These are phyloP conservation scores for Nakazawaea pomicola DNA, from an alignment of 805 yeast species.

Conservation along the genomic window DNA sequence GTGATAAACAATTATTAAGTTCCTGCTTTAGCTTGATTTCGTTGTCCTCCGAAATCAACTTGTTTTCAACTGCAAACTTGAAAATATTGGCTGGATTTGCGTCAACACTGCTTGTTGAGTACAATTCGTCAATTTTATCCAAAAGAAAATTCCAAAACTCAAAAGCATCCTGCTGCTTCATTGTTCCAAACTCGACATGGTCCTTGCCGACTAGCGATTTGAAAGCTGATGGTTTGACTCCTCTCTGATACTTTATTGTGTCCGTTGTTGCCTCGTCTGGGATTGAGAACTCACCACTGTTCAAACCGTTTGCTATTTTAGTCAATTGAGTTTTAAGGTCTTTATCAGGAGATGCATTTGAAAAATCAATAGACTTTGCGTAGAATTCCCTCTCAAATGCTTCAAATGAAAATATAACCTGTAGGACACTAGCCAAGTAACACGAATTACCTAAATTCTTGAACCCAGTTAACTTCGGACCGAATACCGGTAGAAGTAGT, in stretches of 20 bases:
- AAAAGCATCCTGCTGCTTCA: constrained; percentile 92
- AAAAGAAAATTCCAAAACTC: constrained; percentile 74
- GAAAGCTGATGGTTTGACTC: constrained; percentile 73
- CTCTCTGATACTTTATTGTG: constrained; percentile 55
- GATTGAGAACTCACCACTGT: constrained; percentile 65
- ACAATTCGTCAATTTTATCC: constrained; percentile 52
- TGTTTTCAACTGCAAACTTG: constrained; percentile 60
- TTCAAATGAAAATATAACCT: constrained; percentile 52
- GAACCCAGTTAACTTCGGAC: constrained; percentile 77
- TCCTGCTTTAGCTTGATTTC: constrained; percentile 55
- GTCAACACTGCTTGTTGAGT: constrained; percentile 27
- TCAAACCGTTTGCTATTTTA: constrained; percentile 75
- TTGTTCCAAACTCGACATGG: constrained; percentile 79
- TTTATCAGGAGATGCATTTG: constrained; percentile 44
- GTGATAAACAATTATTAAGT: constrained; percentile 56
- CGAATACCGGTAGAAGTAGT: constrained; percentile 59
- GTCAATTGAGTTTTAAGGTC: constrained; percentile 72
- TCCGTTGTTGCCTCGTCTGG: constrained; percentile 43
- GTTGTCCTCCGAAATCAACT: constrained; percentile 46
- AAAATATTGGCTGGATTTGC: constrained; percentile 49
- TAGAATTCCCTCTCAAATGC: constrained; percentile 35
- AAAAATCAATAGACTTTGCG: constrained; percentile 20
- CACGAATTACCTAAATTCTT: constrained; percentile 92
- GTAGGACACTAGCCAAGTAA: constrained; percentile 78
- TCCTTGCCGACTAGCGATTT: constrained; percentile 72